Evolutionary conservation across 257 asterid species (phyloP), one percentile per base, ranked within the genome.

Genomic region (Euphrasia confusa): DNA sequence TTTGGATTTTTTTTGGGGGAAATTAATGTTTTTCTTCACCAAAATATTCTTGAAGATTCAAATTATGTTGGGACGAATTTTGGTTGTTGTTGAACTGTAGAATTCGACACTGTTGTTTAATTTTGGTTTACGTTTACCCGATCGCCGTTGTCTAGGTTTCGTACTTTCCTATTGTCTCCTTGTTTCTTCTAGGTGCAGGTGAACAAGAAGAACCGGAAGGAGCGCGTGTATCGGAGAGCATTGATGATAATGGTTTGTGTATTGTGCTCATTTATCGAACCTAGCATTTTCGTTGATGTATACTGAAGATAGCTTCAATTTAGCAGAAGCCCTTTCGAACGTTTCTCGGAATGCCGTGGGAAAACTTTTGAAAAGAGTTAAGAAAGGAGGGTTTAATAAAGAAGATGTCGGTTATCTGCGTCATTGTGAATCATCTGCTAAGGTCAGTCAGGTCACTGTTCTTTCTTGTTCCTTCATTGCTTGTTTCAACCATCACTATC

Each of bases 271-370:
- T 54, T 12, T 30, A 54, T 44, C 27, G 66, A 72, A 68, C 40
- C 54, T 47, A 54, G 17, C 61, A 14, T 15, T 66, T 24, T 33
- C 13, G 14, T 63, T 75, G 63, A 48, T 53, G 45, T 26, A 13
- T 68, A 42, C 24, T 54, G 63, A 44, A 10, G 5, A 42, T 18
- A 10, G 17, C n/a, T 45, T 27, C 58, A 18, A 65, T 56, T 64
- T 79, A 55, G 65, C 86, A 88, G 98, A 81, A 68, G 80, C 84
- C 56, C 95, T 91, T 47, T 62, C 81, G 24, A 79, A 84, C 42
- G 64, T 86, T 65, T 91, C 98, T 7, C 77, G 84, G 68, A 81
- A 70, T 75, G 87, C 83, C 10, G 93, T 84, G 56, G 84, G 88
- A 11, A 83, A 83, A 60, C 90, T 80, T 62, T 58, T 84, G 78